Base-by-base conservation (phyloP, 2,329 filamentous ascomycete species). In the Davidsoniella eucalypti region DNA sequence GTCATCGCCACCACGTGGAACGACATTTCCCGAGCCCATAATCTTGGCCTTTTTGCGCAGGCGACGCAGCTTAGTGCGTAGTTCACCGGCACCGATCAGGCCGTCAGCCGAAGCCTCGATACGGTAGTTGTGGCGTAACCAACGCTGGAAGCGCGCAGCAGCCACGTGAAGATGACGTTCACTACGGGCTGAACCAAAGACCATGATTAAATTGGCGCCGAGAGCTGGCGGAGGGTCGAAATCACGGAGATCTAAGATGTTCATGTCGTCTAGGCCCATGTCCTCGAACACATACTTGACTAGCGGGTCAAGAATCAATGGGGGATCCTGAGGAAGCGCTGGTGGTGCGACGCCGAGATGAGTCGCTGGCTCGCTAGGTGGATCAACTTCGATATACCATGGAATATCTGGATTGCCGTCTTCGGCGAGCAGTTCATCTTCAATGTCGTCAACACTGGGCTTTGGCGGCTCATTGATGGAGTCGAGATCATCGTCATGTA, bases 161-260 rank as follows among this genome's bases (percentile, higher is more conserved):
- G 86, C 86, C 18, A 94, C 82, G 60, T 94, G 90, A 36, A 98
- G 70, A 67, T 98, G 92, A 48, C 90, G 87, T 63, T 95, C 86
- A 58, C 86, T 93, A 52, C 92, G 82, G 12, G 90, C 86, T 7
- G 87, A 94, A 39, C 84, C 87, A 55, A 98, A 78, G 26, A 98
- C 67, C 92, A 96, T 96, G 49, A 98, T 73, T 25, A 95, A 72
- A 58, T 90, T 88, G 2, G 85, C 78, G 1, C 92, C 92, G 1
- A 98, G 73, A 0, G 88, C 88, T 0, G 90, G 81, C 0, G 88
- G 84, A 1, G 88, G 87, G 58, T 95, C 84, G 46, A 96, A 72
- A 37, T 76, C 68, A 51, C 92, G 85, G 29, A 98, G 71, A 60
- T 98, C 92, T 44, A 94, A 70, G 5, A 98, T 65, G 1, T 72